A percentile compares a stretch with the other conserved stretches of the same genome.
Evolutionary conservation across 2,329 filamentous ascomycete genomes (phyloP).

Genomic region (Penicillium sp.): DNA sequence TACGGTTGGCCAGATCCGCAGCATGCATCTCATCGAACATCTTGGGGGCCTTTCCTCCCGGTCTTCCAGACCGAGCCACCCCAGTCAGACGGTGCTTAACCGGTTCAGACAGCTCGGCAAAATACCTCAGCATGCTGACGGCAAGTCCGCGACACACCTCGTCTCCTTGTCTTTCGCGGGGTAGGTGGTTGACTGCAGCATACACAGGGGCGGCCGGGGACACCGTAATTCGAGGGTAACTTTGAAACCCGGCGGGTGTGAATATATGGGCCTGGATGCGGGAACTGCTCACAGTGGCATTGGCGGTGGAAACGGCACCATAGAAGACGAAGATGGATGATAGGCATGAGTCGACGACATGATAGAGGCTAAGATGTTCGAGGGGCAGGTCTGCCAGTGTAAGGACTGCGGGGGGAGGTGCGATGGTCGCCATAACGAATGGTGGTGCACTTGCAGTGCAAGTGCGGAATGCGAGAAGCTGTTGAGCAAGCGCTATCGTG

Average conservation of each 20-base stretch:
- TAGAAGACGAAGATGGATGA: constrained; percentile 86
- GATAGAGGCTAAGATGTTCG: constrained; percentile 82
- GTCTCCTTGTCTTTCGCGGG: constrained; percentile 92
- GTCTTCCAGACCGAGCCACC: constrained; percentile 51
- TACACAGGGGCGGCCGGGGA: constrained; percentile 92
- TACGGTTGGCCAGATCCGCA: constrained; percentile 79
- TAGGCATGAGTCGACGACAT: constrained; percentile 78
- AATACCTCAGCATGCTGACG: constrained; percentile 92
- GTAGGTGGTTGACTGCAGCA: constrained; percentile 81
- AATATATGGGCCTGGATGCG: constrained; percentile 94
- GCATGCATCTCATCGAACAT: constrained; percentile 92
- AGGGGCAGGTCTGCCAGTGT: constrained; percentile 73
- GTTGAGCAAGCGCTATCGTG: constrained; percentile 15
- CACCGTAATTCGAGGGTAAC: constrained; percentile 86
- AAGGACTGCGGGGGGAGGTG: constrained; percentile 59
- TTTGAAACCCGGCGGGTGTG: constrained; percentile 82
- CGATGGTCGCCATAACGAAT: constrained; percentile 65
- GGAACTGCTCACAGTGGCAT: constrained; percentile 82
- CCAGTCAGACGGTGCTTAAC: constrained; percentile 69
- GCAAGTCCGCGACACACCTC: constrained; percentile 88
- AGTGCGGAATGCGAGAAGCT: constrained; percentile 6
- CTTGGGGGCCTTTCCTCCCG: constrained; percentile 61
- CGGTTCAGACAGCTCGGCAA: constrained; percentile 74
- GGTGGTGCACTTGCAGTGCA: constrained; percentile 10
- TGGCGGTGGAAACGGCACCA: constrained; percentile 83